A percentile compares a stretch with the other conserved stretches of the same genome.
phyloP scores from a whole-genome alignment of 2,329 filamentous ascomycete species.

The Mycosphaerella sp. region DNA sequence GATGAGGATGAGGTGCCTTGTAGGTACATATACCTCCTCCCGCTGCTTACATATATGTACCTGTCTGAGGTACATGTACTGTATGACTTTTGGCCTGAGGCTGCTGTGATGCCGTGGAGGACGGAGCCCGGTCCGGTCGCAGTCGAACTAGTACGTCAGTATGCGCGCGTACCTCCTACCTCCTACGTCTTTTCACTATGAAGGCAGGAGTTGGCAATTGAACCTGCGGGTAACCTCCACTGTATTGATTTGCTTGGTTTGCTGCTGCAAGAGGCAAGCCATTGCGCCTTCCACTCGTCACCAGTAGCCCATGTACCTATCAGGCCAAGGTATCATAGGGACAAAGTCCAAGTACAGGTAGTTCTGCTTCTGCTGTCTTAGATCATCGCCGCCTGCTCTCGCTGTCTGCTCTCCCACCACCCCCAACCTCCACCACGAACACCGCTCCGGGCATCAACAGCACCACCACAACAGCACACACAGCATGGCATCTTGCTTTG shows the following conservation, averaged over 20 bases:
- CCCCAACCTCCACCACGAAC: neutral
- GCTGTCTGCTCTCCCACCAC: neutral
- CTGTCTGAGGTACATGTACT: too few relatives aligned
- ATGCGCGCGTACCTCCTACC: neutral
- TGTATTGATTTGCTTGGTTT: neutral
- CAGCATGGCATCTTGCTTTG: conserved; percentile 60
- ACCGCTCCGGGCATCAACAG: neutral
- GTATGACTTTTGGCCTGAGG: too few relatives aligned
- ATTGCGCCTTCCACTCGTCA: neutral
- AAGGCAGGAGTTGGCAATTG: neutral
- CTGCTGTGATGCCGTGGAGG: too few relatives aligned
- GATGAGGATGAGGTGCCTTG: too few relatives aligned
- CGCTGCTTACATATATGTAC: too few relatives aligned
- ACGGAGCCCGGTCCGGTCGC: too few relatives aligned
- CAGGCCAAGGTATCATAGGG: too few relatives aligned
- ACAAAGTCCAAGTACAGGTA: neutral
- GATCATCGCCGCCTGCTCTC: neutral
- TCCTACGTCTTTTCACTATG: neutral
- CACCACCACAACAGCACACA: neutral
- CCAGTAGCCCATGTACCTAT: neutral
- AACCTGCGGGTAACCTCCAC: neutral
- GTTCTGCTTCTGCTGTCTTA: neutral
- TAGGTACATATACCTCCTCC: too few relatives aligned
- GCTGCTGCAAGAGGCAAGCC: neutral
- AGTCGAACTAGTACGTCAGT: neutral